A percentile compares a stretch with the other conserved stretches of the same genome.
These are phyloP conservation scores for Aspergillus udagawae DNA, from an alignment of 2,329 filamentous ascomycete genomes.

Conservation along the genomic window DNA sequence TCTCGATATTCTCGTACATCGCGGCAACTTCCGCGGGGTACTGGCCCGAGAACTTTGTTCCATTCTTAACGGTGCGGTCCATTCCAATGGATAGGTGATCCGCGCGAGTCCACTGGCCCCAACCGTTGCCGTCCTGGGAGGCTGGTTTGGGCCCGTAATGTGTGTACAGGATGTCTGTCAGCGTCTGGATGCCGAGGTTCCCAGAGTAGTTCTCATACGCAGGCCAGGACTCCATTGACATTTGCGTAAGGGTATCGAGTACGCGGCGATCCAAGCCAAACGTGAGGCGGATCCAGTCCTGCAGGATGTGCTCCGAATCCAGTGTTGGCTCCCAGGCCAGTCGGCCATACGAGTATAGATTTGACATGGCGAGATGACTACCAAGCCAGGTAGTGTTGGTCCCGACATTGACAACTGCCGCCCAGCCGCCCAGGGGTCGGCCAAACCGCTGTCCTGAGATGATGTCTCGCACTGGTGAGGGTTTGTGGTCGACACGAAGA, in stretches of 20 bases:
- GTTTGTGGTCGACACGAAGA: slow-evolving; percentile 55
- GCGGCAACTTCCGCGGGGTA: slow-evolving; percentile 60
- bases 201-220: slow-evolving; percentile 68
- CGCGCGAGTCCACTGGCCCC: slow-evolving; percentile 70
- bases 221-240: slow-evolving; percentile 67
- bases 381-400: slow-evolving; percentile 65
- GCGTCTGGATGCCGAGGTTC: slow-evolving; percentile 65
- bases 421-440: slow-evolving; percentile 57
- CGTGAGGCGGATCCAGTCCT: slow-evolving; percentile 66
- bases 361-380: slow-evolving; percentile 66
- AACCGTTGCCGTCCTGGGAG: slow-evolving; percentile 63
- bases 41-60: slow-evolving; percentile 62
- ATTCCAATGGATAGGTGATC: slow-evolving; percentile 60
- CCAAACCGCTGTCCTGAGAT: slow-evolving; percentile 58
- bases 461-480: slow-evolving; percentile 57
- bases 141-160: slow-evolving; percentile 67
- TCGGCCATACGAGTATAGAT: slow-evolving; percentile 65
- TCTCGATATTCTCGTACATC: slow-evolving; percentile 57
- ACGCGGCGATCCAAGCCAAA: slow-evolving; percentile 56
- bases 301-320: slow-evolving; percentile 49
- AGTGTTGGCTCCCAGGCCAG: slow-evolving; percentile 61
- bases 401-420: slow-evolving; percentile 65
- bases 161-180: slow-evolving; percentile 63
- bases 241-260: slow-evolving; percentile 55
- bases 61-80: slow-evolving; percentile 66